Conservation (phyloP, 2,329 filamentous ascomycete species). For the Coleophoma crateriformis region DNA sequence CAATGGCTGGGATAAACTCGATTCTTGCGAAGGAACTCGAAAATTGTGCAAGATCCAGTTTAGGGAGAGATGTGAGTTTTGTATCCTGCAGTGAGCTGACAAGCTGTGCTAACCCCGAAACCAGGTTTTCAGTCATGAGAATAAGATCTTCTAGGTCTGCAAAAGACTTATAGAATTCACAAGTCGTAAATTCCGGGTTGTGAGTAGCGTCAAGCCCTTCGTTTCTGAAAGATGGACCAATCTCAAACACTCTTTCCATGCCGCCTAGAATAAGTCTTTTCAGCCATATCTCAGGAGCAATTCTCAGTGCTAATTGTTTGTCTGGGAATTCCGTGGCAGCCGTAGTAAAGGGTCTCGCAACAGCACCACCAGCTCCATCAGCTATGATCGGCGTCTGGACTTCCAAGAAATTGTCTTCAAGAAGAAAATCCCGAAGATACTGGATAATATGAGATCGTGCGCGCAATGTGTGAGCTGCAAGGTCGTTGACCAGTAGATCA, state of each 20-base stretch:
- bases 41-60: slow-evolving; percentile 43
- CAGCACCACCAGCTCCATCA: slow-evolving; percentile 77
- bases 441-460: slow-evolving; percentile 71
- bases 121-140: slow-evolving; percentile 64
- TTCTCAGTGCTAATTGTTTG: slow-evolving; percentile 69
- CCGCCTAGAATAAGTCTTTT: slow-evolving; percentile 89
- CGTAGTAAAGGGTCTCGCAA: slow-evolving; percentile 82
- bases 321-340: slow-evolving; percentile 69
- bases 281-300: slow-evolving; percentile 92
- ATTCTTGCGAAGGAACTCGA: slow-evolving; percentile 58
- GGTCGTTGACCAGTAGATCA: slow-evolving; percentile 73
- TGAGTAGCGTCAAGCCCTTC: slow-evolving; percentile 88
- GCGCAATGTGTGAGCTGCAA: slow-evolving; percentile 62
- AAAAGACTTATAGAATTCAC: slow-evolving; percentile 92
- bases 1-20: slow-evolving; percentile 77
- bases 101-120: slow-evolving; percentile 52
- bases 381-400: slow-evolving; percentile 88
- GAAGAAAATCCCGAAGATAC: slow-evolving; percentile 68
- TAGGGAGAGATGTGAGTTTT: slow-evolving; percentile 39
- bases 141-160: slow-evolving; percentile 73
- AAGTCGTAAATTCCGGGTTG: slow-evolving; percentile 96
- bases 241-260: slow-evolving; percentile 85
- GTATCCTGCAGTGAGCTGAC: slow-evolving; percentile 40
- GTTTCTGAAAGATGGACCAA: slow-evolving; percentile 88
- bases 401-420: slow-evolving; percentile 70